Conservation (phyloP, 495 filamentous ascomycete genomes). For the Sporormia fimetaria region DNA sequence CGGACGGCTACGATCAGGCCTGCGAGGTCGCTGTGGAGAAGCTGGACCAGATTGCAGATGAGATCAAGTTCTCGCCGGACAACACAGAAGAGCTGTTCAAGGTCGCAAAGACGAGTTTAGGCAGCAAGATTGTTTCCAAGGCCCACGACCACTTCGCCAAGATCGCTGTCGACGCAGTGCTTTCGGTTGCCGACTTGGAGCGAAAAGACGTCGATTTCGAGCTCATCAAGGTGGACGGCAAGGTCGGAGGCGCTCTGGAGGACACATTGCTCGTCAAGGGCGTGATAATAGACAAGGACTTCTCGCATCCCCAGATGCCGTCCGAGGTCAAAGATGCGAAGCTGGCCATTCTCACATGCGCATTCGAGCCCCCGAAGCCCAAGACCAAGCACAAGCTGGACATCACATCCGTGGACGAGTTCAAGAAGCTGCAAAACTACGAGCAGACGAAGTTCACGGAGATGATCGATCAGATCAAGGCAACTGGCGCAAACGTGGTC, state of each 20-base stretch:
- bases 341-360: conserved; percentile 92
- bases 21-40: conserved; percentile 92
- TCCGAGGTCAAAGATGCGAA: conserved; percentile 87
- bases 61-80: conserved; percentile 68
- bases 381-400: conserved; percentile 99
- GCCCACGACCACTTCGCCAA: conserved; percentile 96
- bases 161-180: conserved; percentile 92
- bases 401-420: conserved; percentile 94
- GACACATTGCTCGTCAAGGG: conserved; percentile 91
- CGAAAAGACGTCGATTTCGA: conserved; percentile 98
- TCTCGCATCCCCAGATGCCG: conserved; percentile 99
- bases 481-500: conserved; percentile 89
- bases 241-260: conserved; percentile 90
- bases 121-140: conserved; percentile 98
- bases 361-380: conserved; percentile 98
- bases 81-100: conserved; percentile 74
- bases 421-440: conserved; percentile 90
- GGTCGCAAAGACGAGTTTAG: conserved; percentile 91
- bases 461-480: conserved; percentile 98
- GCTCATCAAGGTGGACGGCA: conserved; percentile 97
- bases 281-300: conserved; percentile 98
- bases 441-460: conserved; percentile 92
- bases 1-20: conserved; percentile 92
- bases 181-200: conserved; percentile 91
- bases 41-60: conserved; percentile 85